Evolutionary conservation across 495 filamentous ascomycete genomes (phyloP), one percentile per base, ranked within the genome.

Genomic region (Daldinia vernicosa): DNA sequence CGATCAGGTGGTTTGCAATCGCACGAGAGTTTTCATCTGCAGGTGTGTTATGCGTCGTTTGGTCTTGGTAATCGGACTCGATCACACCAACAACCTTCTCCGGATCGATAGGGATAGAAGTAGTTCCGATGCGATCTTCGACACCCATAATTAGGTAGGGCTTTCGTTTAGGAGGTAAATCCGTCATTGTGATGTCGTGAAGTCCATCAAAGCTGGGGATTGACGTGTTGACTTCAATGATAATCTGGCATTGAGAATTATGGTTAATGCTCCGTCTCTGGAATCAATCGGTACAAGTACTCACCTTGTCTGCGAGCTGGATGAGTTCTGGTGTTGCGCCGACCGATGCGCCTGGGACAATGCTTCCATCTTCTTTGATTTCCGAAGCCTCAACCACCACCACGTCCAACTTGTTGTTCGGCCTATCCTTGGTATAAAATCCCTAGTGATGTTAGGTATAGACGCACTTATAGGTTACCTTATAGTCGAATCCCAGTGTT

Each of bases 171-270:
- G 93, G 93, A 3, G 93, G 93, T 1, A 94, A 84, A 61, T 95
- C 91, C 5, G 90, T 91, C 88, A 93, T 90, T 50, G 90, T 92
- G 80, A 97, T 97, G 74, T 97, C 93, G 83, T 97, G 93, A 32
- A 97, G 86, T 55, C 93, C 93, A 78, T 95, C 91, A 74, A 97
- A 93, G 33, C 88, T 93, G 6, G 93, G 93, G 40, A 90, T 87
- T 5, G 92, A 82, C 1, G 93, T 97, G 84, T 97, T 97, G 80
- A 97, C 92, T 82, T 97, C 93, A 70, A 97, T 92, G 74, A 97
- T 93, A 78, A 97, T 90, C 84, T 84, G 52, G 14, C 1, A 11
- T 19, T 14, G 55, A 30, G 14, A n/a, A 26, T 12, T n/a, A 33
- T 33, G 43, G 64, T 68, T 24, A 68, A 55, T 32, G 52, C 19